Evolutionary conservation across 495 filamentous ascomycete genomes (phyloP), one percentile per base, ranked within the genome.

Genomic region (Oleoguttula mirabilis): DNA sequence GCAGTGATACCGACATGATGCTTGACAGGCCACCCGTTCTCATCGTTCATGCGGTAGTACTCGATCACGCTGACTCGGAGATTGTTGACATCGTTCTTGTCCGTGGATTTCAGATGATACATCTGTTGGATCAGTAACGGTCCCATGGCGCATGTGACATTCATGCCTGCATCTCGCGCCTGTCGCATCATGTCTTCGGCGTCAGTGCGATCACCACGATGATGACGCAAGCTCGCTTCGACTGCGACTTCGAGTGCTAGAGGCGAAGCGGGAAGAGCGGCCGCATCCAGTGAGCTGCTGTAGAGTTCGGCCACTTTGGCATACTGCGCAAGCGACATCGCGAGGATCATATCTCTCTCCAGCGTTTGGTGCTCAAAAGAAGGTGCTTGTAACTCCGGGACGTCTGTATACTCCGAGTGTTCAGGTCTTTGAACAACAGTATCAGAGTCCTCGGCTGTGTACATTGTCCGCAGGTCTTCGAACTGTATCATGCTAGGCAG

Each of bases 31-130:
- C 11, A 39, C 7, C 47, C 47, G n/a, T 51, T 39, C 15, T 31
- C 35, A 3, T 47, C 43, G 39, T 48, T 48, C 17, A 44, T 23
- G 4, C 39, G 43, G 45, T 57, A 57, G 45, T 51, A 57, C 8
- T 41, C 42, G 15, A 47, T 21, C 3, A 55, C 42, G 2, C 17
- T 37, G 17, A 24, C 11, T 17, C 45, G 40, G 7, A 51, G 28
- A 2, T 11, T 10, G 11, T 36, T 14, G 6, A 36, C 4, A 8
- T 33, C 45, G 17, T 30, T 12, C n/a, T 14, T 37, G 4, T 24
- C 15, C 22, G 7, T n/a, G 2, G 5, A 3, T 8, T 39, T 14
- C 21, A 25, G 8, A 8, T 37, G 21, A 1, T 36, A 14, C 14
- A 43, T 45, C 6, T 25, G 16, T 24, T 49, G 36, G 17, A 41